Evolutionary conservation across 805 yeast species (phyloP).

Genomic region (Candida succiphila): DNA sequence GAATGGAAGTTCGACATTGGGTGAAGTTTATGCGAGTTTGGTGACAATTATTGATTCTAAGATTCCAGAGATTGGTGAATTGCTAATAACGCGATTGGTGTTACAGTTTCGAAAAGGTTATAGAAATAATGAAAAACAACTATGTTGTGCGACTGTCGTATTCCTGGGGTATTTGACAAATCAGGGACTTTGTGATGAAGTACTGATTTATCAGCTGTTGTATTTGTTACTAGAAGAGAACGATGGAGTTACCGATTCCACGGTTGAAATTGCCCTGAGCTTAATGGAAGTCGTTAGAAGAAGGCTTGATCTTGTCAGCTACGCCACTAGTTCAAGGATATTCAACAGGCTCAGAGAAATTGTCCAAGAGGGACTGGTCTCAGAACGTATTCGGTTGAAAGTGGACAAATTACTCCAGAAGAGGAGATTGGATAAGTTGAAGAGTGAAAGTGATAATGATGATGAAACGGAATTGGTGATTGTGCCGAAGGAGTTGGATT

Average conservation of each 20-base stretch:
- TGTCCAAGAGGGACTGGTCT: conserved; percentile 43
- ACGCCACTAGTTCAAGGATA: conserved; percentile 16
- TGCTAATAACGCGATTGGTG: conserved; percentile 42
- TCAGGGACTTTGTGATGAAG: conserved; percentile 49
- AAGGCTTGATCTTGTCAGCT: conserved; percentile 31
- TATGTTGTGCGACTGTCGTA: conserved; percentile 31
- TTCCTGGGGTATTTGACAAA: conserved; percentile 58
- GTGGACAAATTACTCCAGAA: conserved; percentile 43
- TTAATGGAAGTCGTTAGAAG: conserved; percentile 46
- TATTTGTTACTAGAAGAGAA: conserved; percentile 34
- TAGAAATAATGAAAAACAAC: conserved; percentile 32
- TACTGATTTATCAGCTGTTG: conserved; percentile 41
- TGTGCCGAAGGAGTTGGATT: conserved; percentile 39
- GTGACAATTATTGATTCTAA: conserved; percentile 53
- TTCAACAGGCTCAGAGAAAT: conserved; percentile 52
- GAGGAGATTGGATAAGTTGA: conserved; percentile 32
- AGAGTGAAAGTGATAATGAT: not conserved
- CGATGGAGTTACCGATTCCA: conserved; percentile 38
- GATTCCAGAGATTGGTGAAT: conserved; percentile 58
- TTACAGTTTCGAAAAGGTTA: conserved; percentile 48
- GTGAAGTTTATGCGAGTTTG: conserved; percentile 47
- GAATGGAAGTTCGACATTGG: conserved; percentile 30
- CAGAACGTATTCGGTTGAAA: conserved; percentile 30
- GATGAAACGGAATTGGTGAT: conserved; percentile 22
- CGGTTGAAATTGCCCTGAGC: conserved; percentile 43